Base-by-base conservation (phyloP, 1,284 basidiomycete genomes). In the Rhodotorula sp. region DNA sequence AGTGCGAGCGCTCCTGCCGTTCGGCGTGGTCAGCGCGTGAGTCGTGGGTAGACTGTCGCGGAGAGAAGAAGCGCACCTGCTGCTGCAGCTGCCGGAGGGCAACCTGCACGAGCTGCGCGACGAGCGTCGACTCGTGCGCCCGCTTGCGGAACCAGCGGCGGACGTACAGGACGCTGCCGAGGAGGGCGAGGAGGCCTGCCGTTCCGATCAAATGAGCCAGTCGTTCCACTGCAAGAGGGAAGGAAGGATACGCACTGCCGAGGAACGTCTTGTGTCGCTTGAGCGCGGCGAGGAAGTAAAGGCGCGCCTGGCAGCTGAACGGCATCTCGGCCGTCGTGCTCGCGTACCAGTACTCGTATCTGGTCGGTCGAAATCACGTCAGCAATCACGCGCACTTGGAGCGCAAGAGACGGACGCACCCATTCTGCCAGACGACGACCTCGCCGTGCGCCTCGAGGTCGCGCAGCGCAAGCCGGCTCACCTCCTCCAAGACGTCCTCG, bases 381-480 rank as follows among this genome's bases (percentile, higher is more conserved):
- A 50, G 49, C 8, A 14, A 23, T 1, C 27, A 14, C 5, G 46
- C 13, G 46, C 23, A 10, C 27, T 3, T 13, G 12, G 7, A 44
- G 49, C n/a, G 17, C 3, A 41, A 21, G 34, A 42, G 23, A 7
- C 45, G 21, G 42, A 50, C 91, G 82, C 82, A 92, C 91, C 86
- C 83, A 72, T 85, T 80, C 81, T 91, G 89, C 79, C 86, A 87
- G 73, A 89, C 85, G 73, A 91, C 84, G n/a, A 94, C 85, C 58
- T 90, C 90, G 67, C 89, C 90, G 85, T 90, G 93, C 78, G 89
- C 85, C 52, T 88, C 85, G 64, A 97, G 83, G 79, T 97, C 90
- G 75, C 88, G 87, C 69, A 97, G 85, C 23, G 94, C 94, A 4
- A 76, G 50, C 17, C 72, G 16, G n/a, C 61, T 66, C 12, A 72